A percentile compares a stretch with the other conserved stretches of the same genome.
phyloP scores from a whole-genome alignment of 352 stramenopile genomes.

The Phytophthora hibernalis region DNA sequence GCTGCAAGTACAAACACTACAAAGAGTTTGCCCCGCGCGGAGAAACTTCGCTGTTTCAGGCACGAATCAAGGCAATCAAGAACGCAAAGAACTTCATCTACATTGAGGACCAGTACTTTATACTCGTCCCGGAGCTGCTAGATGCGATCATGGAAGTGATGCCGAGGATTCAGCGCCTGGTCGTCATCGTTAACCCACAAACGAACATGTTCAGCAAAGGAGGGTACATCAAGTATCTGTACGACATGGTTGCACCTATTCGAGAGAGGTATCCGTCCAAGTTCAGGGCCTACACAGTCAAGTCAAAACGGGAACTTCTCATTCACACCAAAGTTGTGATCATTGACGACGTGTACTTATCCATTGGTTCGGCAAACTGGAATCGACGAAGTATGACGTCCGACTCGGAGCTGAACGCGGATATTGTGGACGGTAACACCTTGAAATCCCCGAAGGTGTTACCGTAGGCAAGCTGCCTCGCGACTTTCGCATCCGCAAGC shows the following conservation, averaged over 20 bases:
- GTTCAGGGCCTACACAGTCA: conserved; percentile 47
- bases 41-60: conserved; percentile 29
- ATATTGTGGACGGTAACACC: conserved; percentile 53
- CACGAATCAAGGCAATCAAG: conserved; percentile 36
- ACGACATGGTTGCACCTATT: conserved; percentile 57
- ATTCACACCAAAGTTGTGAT: conserved; percentile 64
- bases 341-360: conserved; percentile 71
- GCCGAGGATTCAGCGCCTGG: conserved; percentile 50
- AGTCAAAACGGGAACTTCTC: conserved; percentile 43
- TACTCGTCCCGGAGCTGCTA: conserved; percentile 28
- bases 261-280: conserved; percentile 40
- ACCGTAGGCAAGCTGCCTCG: conserved; percentile 48
- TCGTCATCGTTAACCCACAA: conserved; percentile 50
- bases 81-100: conserved; percentile 38
- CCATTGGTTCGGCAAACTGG: conserved; percentile 67
- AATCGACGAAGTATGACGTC: conserved; percentile 57
- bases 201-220: conserved; percentile 33
- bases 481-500: conserved; percentile 67
- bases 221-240: conserved; percentile 61
- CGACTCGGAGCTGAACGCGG: conserved; percentile 63
- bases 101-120: conserved; percentile 37
- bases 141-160: conserved; percentile 49
- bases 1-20: conserved; percentile 31
- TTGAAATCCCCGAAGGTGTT: conserved; percentile 37
- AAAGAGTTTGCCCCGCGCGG: conserved; percentile 27